phyloP scores from a whole-genome alignment of 1,284 basidiomycete genomes.

The Austroboletus niveus region DNA sequence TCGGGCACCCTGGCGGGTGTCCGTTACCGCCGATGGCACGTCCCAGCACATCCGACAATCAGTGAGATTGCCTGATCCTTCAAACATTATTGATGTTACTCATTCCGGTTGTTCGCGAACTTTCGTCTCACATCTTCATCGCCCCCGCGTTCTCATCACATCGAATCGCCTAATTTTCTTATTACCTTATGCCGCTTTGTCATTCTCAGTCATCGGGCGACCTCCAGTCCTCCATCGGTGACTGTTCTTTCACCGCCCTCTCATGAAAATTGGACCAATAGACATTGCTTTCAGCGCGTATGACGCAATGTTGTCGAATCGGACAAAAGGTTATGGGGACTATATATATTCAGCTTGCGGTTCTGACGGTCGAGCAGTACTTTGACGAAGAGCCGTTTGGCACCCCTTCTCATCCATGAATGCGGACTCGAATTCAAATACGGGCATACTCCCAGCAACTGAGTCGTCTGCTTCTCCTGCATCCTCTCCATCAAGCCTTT shows the following conservation, averaged over 20 bases:
- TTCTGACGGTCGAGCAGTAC: neutral
- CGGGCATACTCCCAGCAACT: neutral
- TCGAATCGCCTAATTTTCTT: neutral
- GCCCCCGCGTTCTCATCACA: too few relatives aligned
- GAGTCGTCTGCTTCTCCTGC: neutral
- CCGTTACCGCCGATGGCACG: too few relatives aligned
- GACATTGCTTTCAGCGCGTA: conserved; percentile 2
- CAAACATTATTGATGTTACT: neutral
- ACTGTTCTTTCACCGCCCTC: neutral
- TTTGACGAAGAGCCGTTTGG: neutral
- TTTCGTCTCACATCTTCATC: neutral
- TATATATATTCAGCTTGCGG: conserved; percentile 18
- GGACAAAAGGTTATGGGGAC: neutral
- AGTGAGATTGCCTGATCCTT: too few relatives aligned
- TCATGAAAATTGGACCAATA: neutral
- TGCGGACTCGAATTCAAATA: neutral
- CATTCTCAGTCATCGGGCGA: neutral
- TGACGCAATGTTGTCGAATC: neutral
- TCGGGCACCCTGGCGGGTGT: too few relatives aligned
- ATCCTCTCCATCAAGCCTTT: neutral
- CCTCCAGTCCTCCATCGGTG: neutral
- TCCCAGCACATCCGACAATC: too few relatives aligned
- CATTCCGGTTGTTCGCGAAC: neutral
- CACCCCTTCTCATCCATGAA: neutral
- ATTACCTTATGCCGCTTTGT: neutral